Conservation (phyloP, 73 alveolate genomes). For the Breviolum minutum region DNA sequence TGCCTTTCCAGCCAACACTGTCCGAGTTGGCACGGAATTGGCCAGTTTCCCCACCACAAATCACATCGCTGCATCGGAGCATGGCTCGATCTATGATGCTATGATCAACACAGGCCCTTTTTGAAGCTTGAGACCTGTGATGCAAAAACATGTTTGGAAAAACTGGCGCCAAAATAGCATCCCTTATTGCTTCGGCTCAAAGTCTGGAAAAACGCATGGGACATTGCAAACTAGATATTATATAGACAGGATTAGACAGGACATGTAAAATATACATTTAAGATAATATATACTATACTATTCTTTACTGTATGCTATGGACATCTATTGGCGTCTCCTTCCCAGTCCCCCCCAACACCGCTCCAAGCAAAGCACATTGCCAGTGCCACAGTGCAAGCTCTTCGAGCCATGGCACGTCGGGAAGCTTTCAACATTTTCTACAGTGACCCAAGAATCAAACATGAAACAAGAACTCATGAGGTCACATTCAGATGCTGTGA, state of each 20-base stretch:
- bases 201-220: no score
- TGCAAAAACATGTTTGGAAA: no score
- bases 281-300: no score
- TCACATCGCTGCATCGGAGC: constrained; percentile 49
- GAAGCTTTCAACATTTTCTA: not conserved
- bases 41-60: constrained; percentile 60
- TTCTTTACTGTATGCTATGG: no score
- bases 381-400: not conserved
- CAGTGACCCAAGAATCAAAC: not conserved
- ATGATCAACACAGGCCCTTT: not conserved
- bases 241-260: no score
- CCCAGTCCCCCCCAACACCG: not conserved
- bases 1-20: constrained; percentile 83
- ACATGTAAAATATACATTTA: no score
- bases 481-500: no score
- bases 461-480: no score
- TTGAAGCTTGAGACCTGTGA: not conserved
- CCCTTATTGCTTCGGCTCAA: no score
- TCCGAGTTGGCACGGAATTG: constrained; percentile 89
- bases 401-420: constrained; percentile 14
- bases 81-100: not conserved
- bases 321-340: no score
- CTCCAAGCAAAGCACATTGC: not conserved
- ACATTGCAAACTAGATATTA: no score
- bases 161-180: no score